A percentile compares a stretch with the other conserved stretches of the same genome.
Conservation (phyloP, 179 eudicot species). For the Camellia oleifera region DNA sequence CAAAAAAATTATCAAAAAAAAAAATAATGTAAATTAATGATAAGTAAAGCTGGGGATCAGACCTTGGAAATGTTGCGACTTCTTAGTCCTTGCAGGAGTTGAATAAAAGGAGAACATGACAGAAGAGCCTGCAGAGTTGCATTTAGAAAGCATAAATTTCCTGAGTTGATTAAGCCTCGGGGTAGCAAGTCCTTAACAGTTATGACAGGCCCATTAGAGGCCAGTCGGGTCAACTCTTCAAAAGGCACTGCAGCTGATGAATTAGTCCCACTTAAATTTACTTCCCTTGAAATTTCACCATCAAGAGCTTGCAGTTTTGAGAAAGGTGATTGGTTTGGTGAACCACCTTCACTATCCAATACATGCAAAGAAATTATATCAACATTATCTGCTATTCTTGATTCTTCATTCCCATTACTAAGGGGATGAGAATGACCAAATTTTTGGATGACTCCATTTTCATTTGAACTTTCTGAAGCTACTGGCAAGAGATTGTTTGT, state of each 20-base stretch:
- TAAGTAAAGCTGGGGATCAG: not conserved
- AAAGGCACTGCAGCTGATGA: constrained; percentile 24
- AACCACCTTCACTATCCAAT: constrained; percentile 28
- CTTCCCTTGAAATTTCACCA: constrained; percentile 22
- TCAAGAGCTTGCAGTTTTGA: constrained; percentile 21
- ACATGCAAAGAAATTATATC: constrained; percentile 33
- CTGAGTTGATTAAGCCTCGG: constrained; percentile 84
- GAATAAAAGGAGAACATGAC: constrained; percentile 85
- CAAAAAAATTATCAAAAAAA: not conserved
- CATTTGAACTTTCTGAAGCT: constrained; percentile 29
- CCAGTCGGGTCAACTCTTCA: constrained; percentile 29
- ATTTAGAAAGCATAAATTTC: constrained; percentile 90
- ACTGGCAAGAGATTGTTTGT: constrained; percentile 22
- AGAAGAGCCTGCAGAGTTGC: constrained; percentile 88
- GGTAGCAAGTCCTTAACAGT: constrained; percentile 49
- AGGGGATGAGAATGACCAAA: constrained; percentile 15
- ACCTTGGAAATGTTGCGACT: constrained; percentile 65
- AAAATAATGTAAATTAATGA: not conserved
- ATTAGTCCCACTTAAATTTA: constrained; percentile 31
- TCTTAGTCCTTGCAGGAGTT: constrained; percentile 68
- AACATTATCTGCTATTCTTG: constrained; percentile 22
- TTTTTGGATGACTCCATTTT: constrained; percentile 45
- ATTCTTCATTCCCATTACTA: constrained; percentile 41
- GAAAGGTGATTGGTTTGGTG: constrained; percentile 14
- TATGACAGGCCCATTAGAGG: constrained; percentile 42